Evolutionary conservation across 305 asterid species (phyloP), one percentile per base, ranked within the genome.

Genomic region (Plantago coronopus): DNA sequence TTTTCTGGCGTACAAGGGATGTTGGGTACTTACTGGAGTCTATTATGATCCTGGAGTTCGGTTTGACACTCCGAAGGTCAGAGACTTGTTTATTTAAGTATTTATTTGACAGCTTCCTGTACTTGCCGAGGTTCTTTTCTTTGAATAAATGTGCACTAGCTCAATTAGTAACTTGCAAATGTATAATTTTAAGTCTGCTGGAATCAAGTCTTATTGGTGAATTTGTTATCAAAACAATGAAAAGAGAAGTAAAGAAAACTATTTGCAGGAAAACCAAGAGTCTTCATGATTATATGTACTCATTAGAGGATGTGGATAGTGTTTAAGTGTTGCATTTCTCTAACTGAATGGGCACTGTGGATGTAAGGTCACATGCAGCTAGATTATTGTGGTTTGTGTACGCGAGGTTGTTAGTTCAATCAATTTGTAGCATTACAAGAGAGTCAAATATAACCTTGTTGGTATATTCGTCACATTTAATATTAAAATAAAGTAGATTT

Each of bases 1-100:
- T 94, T 73, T 94, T 85, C 76, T 94, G 99, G 99, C 85, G 91
- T 46, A 90, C 99, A 63, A 79, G 82, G 82, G 73, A 88, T 77
- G 76, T 83, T 58, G 96, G 99, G 65, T 94, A 90, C 83, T 76
- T 94, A 86, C 77, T 94, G 76, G 97, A 90, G 88, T 69, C 99
- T 1, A 75, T 86, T 67, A 77, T 84, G 88, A 74, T 90, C 77
- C 75, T 90, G 88, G 99, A 94, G 84, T 90, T 94, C 79, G 99
- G 99, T 64, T 79, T 90, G 78, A 69, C 89, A 69, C 55, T 84
- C 59, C 80, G 96, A 69, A 90, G 99, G 99, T 94, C 54, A 81
- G 93, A 51, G 47, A 31, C 21, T 70, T 18, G 17, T 49, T 70
- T 72, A 68, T 20, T 73, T 51, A 11, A 45, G 47, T 62, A 51